These are phyloP conservation scores for Casuarina glauca DNA, from an alignment of 306 rosid genomes.

Conservation along the genomic window DNA sequence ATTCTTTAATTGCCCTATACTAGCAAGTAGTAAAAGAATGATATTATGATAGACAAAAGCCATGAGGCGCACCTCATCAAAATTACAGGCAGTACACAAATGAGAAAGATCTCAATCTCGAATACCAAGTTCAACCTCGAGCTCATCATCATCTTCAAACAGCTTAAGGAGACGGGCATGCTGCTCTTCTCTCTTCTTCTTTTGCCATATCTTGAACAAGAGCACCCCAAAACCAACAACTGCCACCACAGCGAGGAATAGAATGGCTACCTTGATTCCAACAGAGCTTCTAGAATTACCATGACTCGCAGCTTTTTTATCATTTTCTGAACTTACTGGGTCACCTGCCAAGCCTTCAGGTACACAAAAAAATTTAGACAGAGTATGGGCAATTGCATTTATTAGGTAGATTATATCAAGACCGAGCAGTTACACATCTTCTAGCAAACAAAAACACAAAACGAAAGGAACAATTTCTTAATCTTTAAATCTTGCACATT, in stretches of 20 bases:
- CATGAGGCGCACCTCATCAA: constrained; percentile 23
- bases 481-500: background rate
- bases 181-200: constrained; percentile 80
- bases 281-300: constrained; percentile 40
- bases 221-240: constrained; percentile 47
- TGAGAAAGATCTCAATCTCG: constrained; percentile 51
- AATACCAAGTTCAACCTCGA: constrained; percentile 87
- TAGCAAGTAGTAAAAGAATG: background rate
- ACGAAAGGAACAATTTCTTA: background rate
- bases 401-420: background rate
- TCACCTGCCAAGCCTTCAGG: constrained; percentile 48
- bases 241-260: constrained; percentile 47
- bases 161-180: constrained; percentile 88
- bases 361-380: background rate
- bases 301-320: constrained; percentile 33
- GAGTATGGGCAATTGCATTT: background rate
- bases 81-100: constrained; percentile 9
- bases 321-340: constrained; percentile 40
- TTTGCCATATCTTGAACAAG: constrained; percentile 73
- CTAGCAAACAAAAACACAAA: background rate
- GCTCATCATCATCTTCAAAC: constrained; percentile 91
- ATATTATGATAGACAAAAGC: background rate
- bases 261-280: constrained; percentile 47
- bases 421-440: background rate
- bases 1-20: background rate